phyloP scores from a whole-genome alignment of 148 eudicot species.

The Beta vulgaris region DNA sequence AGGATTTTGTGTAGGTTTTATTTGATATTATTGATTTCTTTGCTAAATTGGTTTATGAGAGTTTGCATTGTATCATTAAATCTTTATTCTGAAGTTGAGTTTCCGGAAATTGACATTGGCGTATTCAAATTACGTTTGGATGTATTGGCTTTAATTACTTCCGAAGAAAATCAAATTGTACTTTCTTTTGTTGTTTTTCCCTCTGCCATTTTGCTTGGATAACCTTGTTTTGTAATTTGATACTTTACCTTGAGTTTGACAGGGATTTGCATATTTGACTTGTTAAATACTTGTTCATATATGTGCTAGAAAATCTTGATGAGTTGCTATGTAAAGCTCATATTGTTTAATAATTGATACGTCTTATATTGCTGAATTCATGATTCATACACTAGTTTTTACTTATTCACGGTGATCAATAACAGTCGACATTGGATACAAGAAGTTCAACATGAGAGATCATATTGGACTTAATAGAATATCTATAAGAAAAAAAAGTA shows the following conservation, averaged over 20 bases:
- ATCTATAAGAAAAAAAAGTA: too few relatives aligned
- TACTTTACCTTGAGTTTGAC: background rate
- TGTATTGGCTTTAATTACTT: too few relatives aligned
- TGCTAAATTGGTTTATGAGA: background rate
- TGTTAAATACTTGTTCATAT: background rate
- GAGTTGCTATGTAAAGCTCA: background rate
- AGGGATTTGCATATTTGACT: background rate
- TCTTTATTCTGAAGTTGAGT: background rate
- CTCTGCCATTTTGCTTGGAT: too few relatives aligned
- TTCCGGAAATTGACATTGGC: background rate
- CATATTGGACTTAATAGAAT: too few relatives aligned
- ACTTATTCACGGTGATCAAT: too few relatives aligned
- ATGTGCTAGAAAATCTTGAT: background rate
- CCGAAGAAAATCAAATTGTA: too few relatives aligned
- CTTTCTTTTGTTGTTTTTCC: too few relatives aligned
- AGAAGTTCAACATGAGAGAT: too few relatives aligned
- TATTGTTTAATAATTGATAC: background rate
- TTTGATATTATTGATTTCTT: background rate
- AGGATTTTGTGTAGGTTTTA: background rate
- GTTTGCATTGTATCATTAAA: background rate
- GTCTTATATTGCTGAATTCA: background rate
- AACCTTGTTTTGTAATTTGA: background rate
- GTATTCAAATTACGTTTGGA: background rate
- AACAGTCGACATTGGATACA: too few relatives aligned
- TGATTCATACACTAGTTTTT: too few relatives aligned